Evolutionary conservation across 1,139 yeast genomes (phyloP), one percentile per base, ranked within the genome.

Genomic region (Blastobotrys proliferans): DNA sequence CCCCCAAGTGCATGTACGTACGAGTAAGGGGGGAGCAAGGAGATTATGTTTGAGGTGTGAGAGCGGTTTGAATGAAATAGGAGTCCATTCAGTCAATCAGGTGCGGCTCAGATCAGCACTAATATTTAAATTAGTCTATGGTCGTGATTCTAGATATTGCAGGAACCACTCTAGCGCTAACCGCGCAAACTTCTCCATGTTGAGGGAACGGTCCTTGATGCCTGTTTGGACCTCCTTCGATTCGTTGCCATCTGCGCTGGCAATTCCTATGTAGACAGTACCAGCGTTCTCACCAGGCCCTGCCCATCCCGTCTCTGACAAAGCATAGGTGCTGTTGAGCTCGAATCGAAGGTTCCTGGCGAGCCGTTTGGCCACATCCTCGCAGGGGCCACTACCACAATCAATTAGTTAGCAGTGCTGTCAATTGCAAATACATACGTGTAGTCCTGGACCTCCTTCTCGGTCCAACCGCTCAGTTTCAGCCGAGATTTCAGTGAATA

Each of bases 221-320:
- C 71, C 72, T 0, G 88, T 81, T 40, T 64, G 60, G 39, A 67
- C 62, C n/a, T 66, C 63, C 33, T 70, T 64, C 6, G 86, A 73
- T 3, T 65, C 63, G 49, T 80, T 83, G 6, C 79, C 78, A 20
- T 58, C 58, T 1, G 92, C 88, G 0, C 92, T 86, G 22, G 80
- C 73, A 36, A 85, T 68, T 3, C 88, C 95, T 38, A 85, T 64
- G 57, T 72, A 86, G 0, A 81, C 92, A 1, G 79, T 73, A 1
- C 95, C 95, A 16, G 54, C 53, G 17, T 51, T 57, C 5, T 42
- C 48, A 3, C 51, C 51, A 24, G 94, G 94, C 0, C 94, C 94
- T 0, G 95, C 94, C 69, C 83, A 82, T 2, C 95, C 95, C 0
- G 94, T 82, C 59, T 86, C 95, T 0, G 90, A 81, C 27, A 86